A percentile compares a stretch with the other conserved stretches of the same genome.
Evolutionary conservation across 495 filamentous ascomycete species (phyloP).

Genomic region (Geoglossum glabrum): DNA sequence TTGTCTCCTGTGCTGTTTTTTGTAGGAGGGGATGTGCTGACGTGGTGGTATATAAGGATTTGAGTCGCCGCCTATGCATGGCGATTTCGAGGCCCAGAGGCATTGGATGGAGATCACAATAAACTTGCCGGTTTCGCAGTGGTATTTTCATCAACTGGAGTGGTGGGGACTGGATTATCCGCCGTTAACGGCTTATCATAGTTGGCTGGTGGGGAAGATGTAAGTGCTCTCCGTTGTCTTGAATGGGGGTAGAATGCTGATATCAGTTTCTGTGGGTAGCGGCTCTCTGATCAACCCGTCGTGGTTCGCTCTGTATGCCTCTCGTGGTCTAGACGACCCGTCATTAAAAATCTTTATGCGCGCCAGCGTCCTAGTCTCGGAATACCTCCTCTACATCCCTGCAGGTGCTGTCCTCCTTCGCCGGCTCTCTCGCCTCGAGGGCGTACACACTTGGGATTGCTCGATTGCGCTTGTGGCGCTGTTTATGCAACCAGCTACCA

Average conservation of each 20-base stretch:
- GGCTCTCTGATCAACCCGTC: conserved; percentile 55
- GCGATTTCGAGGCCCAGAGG: conserved; percentile 91
- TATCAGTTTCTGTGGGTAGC: conserved; percentile 16
- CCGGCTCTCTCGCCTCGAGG: conserved; percentile 48
- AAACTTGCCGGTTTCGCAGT: conserved; percentile 72
- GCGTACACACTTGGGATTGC: conserved; percentile 54
- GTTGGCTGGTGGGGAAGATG: conserved; percentile 81
- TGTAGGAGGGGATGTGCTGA: background rate
- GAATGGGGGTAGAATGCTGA: background rate
- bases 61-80: conserved; percentile 71
- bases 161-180: conserved; percentile 99
- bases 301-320: conserved; percentile 80
- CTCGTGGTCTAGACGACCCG: conserved; percentile 60
- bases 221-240: conserved; percentile 15
- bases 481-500: conserved; percentile 77
- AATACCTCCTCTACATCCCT: conserved; percentile 77
- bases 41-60: conserved; percentile 32
- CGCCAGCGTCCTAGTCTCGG: conserved; percentile 68
- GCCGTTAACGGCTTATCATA: conserved; percentile 92
- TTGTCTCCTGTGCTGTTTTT: background rate
- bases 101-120: conserved; percentile 98
- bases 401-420: conserved; percentile 68
- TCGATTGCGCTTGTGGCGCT: conserved; percentile 76
- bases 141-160: conserved; percentile 91
- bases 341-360: conserved; percentile 87